Evolutionary conservation across 495 filamentous ascomycete species (phyloP), one percentile per base, ranked within the genome.

Genomic region (Trichoderma asperelloides): DNA sequence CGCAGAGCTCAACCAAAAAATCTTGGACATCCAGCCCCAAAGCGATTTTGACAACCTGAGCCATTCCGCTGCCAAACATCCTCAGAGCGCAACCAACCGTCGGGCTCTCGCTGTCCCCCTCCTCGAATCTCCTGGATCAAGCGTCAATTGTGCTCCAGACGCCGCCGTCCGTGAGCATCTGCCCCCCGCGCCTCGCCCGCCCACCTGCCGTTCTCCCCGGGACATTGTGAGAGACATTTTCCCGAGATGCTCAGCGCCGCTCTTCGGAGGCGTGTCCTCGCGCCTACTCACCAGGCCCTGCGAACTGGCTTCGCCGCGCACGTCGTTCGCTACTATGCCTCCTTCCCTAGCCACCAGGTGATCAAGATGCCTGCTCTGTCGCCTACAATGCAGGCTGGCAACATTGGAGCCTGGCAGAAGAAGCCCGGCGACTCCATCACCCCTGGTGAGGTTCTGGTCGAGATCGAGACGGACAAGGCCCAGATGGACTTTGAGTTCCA

Each of bases 401-500:
- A 96, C 80, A 96, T 99, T 79, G 96, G 96, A 69, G 84, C 89
- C 65, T 99, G 96, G 96, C 90, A 97, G 81, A 98, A 97, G 87
- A 92, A 97, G 81, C 83, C 87, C 72, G 96, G 96, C 75, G 96
- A 99, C 77, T 73, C 80, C 65, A 88, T 99, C 74, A 78, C 86
- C 67, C 93, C 96, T 60, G 96, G 96, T 74, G 96, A 99, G 79
- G 93, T 98, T n/a, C 80, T 99, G 68, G 96, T 98, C 37, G 96
- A 99, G 83, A 98, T 99, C 75, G 96, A 99, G 83, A 99, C 96
- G 74, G 96, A 99, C 79, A 99, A 99, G 84, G 96, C 96, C 51
- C 96, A 99, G 79, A 99, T 99, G 96, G 96, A 99, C 83, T 99
- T 99, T 73, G 96, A 99, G 79, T 99, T 96, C 78, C 96, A 99